phyloP scores from a whole-genome alignment of 495 filamentous ascomycete genomes.

The Aspergillus cristatus region DNA sequence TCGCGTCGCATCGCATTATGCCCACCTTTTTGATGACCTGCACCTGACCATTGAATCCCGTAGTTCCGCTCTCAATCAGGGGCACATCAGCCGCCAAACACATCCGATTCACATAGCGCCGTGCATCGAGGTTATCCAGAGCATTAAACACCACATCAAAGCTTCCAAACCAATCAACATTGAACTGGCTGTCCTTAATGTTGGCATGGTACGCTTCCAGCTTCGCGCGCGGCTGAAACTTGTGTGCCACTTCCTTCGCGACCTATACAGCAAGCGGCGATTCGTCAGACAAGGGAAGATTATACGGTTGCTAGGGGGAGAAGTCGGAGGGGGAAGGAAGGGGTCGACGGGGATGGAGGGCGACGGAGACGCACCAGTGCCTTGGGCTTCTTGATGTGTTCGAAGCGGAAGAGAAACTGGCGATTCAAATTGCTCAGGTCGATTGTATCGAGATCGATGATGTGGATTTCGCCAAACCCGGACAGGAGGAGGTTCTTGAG shows the following conservation, averaged over 20 bases:
- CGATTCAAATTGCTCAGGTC: conserved; percentile 96
- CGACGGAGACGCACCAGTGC: conserved; percentile 61
- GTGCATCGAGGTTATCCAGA: conserved; percentile 88
- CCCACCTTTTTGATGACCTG: conserved; percentile 83
- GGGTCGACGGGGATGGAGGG: conserved; percentile 4
- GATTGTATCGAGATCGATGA: conserved; percentile 97
- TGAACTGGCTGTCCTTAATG: conserved; percentile 90
- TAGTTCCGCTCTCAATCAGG: conserved; percentile 93
- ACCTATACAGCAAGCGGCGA: conserved; percentile 49
- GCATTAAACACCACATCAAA: conserved; percentile 94
- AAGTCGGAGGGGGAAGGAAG: neutral
- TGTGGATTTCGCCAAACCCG: conserved; percentile 90
- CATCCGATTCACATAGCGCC: conserved; percentile 96
- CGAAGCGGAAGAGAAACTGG: conserved; percentile 93
- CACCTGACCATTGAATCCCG: conserved; percentile 95
- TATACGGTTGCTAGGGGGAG: neutral
- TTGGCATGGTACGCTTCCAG: conserved; percentile 89
- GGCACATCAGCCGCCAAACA: conserved; percentile 86
- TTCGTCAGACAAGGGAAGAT: neutral
- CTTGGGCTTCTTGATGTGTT: conserved; percentile 97
- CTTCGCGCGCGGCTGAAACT: conserved; percentile 83
- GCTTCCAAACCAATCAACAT: conserved; percentile 75
- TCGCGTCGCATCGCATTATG: neutral
- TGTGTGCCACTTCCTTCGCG: conserved; percentile 83
- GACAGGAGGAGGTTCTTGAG: conserved; percentile 92